phyloP scores from a whole-genome alignment of 805 yeast species.

The Candida chauliodis region DNA sequence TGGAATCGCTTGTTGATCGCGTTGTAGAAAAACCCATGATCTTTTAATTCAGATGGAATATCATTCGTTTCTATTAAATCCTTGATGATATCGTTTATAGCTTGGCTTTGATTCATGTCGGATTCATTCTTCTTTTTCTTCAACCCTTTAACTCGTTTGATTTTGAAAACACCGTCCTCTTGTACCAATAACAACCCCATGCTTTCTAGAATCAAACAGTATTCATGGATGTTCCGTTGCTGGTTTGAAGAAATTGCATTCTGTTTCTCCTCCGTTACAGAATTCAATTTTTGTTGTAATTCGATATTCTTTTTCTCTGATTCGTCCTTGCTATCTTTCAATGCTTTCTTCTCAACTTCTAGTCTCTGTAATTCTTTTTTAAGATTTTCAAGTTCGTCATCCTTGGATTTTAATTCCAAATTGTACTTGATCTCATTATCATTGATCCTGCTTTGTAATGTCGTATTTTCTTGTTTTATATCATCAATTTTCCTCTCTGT shows the following conservation, averaged over 20 bases:
- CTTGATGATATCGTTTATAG: slow-evolving; percentile 36
- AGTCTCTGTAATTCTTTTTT: slow-evolving; percentile 1
- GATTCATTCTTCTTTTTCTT: slow-evolving; percentile 39
- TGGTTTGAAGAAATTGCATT: background rate
- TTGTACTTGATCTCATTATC: background rate
- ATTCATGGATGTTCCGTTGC: slow-evolving; percentile 7
- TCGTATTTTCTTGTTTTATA: slow-evolving; percentile 10
- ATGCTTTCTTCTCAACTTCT: background rate
- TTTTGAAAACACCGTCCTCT: slow-evolving; percentile 35
- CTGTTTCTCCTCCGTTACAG: background rate
- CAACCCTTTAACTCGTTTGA: slow-evolving; percentile 79
- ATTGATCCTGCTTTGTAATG: slow-evolving; percentile 1
- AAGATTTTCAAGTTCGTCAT: slow-evolving; percentile 5
- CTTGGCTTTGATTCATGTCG: slow-evolving; percentile 23
- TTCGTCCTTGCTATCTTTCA: background rate
- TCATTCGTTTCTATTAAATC: too few species aligned
- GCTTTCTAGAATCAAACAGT: slow-evolving; percentile 61
- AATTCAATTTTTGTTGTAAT: background rate
- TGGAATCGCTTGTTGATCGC: slow-evolving; percentile 69
- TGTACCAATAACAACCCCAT: slow-evolving; percentile 70
- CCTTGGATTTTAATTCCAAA: slow-evolving; percentile 10
- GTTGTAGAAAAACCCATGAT: slow-evolving; percentile 30
- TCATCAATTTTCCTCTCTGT: slow-evolving; percentile 8
- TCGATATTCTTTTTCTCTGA: background rate
- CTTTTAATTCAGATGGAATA: slow-evolving; percentile 43